Evolutionary conservation across 2,329 filamentous ascomycete genomes (phyloP).

Genomic region (Pseudogymnoascus sp.): DNA sequence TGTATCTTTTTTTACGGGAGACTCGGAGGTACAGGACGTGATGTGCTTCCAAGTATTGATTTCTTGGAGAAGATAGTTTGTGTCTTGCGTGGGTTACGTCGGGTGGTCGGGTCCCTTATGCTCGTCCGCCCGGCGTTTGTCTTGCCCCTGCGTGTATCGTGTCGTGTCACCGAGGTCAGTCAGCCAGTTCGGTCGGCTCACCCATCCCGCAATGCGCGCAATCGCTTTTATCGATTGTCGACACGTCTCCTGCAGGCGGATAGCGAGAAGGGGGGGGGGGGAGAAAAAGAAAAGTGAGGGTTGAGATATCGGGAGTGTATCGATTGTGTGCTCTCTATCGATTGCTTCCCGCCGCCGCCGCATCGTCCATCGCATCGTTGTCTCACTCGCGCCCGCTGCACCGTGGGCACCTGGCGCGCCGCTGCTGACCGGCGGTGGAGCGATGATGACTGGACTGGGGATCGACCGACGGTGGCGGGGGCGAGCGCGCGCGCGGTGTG

Average conservation of each 20-base stretch:
- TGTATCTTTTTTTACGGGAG: too few species aligned
- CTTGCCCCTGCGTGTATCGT: not conserved
- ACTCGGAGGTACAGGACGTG: too few species aligned
- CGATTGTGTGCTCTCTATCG: not conserved
- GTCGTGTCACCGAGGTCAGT: not conserved
- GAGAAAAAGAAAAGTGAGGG: not conserved
- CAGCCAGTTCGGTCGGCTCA: not conserved
- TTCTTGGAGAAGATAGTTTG: not conserved
- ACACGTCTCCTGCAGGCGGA: not conserved
- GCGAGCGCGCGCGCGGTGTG: not conserved
- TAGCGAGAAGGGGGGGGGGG: not conserved
- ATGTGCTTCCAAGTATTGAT: too few species aligned
- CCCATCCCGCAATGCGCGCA: too few species aligned
- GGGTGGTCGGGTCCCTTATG: too few species aligned
- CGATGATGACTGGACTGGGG: not conserved
- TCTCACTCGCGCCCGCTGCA: not conserved
- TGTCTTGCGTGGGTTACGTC: too few species aligned
- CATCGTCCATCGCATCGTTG: not conserved
- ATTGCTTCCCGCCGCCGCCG: not conserved
- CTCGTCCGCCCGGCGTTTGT: not conserved
- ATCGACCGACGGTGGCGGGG: not conserved
- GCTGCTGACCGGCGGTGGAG: not conserved
- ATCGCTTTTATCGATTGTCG: too few species aligned
- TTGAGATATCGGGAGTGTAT: constrained; percentile 4
- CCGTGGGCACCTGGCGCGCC: not conserved